Percentiles rank a stretch among this genome's conserved stretches.
Conservation (phyloP, 192 early-diverging fungal species). For the Coemansia sp. region DNA sequence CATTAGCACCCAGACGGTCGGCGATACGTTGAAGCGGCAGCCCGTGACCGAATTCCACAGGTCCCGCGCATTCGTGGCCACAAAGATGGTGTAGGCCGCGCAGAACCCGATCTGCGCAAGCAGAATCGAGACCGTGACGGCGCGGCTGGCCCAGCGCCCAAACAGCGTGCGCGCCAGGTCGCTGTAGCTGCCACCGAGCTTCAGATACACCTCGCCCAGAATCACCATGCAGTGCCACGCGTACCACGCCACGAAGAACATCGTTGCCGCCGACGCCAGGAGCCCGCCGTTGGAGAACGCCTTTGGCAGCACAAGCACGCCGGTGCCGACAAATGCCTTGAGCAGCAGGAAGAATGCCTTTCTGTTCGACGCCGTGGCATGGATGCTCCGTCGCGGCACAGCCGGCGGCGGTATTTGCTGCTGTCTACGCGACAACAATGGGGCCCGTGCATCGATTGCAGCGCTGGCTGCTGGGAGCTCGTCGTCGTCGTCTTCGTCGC, state of each 20-base stretch:
- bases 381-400: conserved; percentile 16
- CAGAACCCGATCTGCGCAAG: conserved; percentile 82
- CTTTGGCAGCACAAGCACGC: conserved; percentile 69
- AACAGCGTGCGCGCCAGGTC: conserved; percentile 63
- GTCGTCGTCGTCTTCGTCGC: conserved; percentile 68
- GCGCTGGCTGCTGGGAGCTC: background rate
- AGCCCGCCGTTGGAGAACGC: conserved; percentile 79
- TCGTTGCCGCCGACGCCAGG: conserved; percentile 55
- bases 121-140: conserved; percentile 66
- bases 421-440: conserved; percentile 11
- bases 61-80: conserved; percentile 76
- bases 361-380: conserved; percentile 60
- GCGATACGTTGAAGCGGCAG: conserved; percentile 62
- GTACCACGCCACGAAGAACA: conserved; percentile 61
- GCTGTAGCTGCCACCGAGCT: conserved; percentile 66
- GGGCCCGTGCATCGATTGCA: conserved; percentile 6
- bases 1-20: conserved; percentile 73
- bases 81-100: conserved; percentile 87
- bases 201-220: conserved; percentile 61
- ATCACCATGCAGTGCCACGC: conserved; percentile 66
- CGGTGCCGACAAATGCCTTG: conserved; percentile 85
- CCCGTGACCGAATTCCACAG: conserved; percentile 66
- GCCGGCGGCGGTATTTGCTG: background rate
- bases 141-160: conserved; percentile 59
- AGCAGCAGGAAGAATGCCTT: conserved; percentile 78